These are phyloP conservation scores for Ophiocordyceps robertsii DNA, from an alignment of 2,329 filamentous ascomycete species.

Conservation along the genomic window DNA sequence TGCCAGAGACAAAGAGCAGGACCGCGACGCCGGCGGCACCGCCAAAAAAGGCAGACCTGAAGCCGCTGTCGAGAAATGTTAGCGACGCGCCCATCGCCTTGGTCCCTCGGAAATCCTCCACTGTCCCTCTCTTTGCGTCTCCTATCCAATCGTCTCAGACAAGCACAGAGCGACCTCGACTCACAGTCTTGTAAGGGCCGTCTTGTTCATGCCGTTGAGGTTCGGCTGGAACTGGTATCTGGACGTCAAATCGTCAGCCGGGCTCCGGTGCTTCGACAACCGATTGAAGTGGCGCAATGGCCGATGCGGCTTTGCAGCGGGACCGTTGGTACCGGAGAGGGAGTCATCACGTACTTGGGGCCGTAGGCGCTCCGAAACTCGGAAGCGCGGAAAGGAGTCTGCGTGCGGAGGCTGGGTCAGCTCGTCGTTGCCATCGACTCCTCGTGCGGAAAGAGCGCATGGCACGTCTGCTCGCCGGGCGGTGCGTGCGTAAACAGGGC, in stretches of 20 bases:
- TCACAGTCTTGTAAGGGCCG: conserved; percentile 37
- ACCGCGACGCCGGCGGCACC: conserved; percentile 43
- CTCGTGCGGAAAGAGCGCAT: background rate
- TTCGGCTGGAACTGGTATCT: conserved; percentile 49
- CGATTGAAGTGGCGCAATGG: background rate
- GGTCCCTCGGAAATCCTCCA: background rate
- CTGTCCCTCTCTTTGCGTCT: background rate
- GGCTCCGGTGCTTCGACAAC: background rate
- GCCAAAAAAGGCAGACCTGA: conserved; percentile 34
- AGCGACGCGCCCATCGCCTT: background rate
- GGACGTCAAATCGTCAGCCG: conserved; percentile 13
- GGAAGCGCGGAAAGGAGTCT: conserved; percentile 33
- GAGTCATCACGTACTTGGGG: conserved; percentile 42
- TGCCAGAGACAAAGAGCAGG: conserved; percentile 47
- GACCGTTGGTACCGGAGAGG: background rate
- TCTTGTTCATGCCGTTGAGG: conserved; percentile 32
- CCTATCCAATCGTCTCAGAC: background rate
- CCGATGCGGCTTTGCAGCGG: no score
- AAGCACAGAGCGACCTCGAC: conserved; percentile 11
- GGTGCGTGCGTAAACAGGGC: background rate
- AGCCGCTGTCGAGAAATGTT: conserved; percentile 1
- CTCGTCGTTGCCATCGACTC: background rate
- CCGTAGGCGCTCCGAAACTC: conserved; percentile 50
- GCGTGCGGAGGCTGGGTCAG: background rate
- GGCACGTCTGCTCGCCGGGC: background rate